phyloP scores from a whole-genome alignment of 2,329 filamentous ascomycete species.

The Calonectria henricotiae region DNA sequence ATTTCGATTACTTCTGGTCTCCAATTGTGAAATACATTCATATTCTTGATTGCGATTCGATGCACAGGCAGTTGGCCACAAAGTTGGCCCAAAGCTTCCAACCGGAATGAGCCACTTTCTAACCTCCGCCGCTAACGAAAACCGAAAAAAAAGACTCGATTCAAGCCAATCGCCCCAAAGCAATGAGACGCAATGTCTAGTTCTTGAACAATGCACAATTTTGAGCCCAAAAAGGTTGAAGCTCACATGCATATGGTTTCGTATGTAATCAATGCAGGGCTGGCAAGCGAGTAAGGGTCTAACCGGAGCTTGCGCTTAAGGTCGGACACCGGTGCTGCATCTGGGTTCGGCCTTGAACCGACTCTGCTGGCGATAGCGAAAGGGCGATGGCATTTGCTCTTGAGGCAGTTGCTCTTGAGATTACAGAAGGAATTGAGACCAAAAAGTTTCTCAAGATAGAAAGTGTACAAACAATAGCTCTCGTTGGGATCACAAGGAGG shows the following conservation, averaged over 20 bases:
- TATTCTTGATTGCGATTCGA: not conserved
- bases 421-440: too few species aligned
- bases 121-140: not conserved
- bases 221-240: too few species aligned
- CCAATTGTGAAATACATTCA: not conserved
- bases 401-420: too few species aligned
- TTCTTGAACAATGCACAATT: too few species aligned
- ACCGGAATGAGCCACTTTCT: not conserved
- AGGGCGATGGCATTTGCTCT: too few species aligned
- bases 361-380: constrained; percentile 58
- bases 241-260: too few species aligned
- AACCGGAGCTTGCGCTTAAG: not conserved
- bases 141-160: not conserved
- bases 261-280: constrained; percentile 16
- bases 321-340: constrained; percentile 63
- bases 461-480: too few species aligned
- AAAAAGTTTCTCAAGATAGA: too few species aligned
- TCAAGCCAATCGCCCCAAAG: not conserved
- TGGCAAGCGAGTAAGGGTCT: not conserved
- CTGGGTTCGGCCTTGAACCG: constrained; percentile 66
- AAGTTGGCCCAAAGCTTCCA: not conserved
- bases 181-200: not conserved
- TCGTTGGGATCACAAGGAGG: too few species aligned
- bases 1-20: too few species aligned
- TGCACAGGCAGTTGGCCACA: not conserved